A percentile compares a stretch with the other conserved stretches of the same genome.
These are phyloP conservation scores for Scedosporium boydii DNA, from an alignment of 2,329 filamentous ascomycete species.

Conservation along the genomic window DNA sequence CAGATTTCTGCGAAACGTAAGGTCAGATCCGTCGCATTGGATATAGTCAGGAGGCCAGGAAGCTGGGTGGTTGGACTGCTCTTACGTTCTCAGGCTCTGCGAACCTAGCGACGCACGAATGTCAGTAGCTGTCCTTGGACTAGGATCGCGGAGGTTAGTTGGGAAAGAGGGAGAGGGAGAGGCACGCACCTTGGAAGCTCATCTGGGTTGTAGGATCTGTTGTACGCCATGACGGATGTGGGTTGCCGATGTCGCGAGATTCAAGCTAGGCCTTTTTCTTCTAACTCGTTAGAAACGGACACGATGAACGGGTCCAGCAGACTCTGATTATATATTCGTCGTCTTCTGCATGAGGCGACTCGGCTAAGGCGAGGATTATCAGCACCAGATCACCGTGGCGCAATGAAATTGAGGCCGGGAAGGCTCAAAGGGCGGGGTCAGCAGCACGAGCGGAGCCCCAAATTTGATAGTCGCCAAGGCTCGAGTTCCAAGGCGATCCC, in stretches of 20 bases:
- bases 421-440: neutral
- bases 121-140: neutral
- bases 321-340: neutral
- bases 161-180: constrained; percentile 9
- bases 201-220: constrained; percentile 86
- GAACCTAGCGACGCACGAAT: constrained; percentile 27
- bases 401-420: neutral
- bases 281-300: neutral
- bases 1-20: neutral
- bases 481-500: neutral
- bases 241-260: constrained; percentile 81
- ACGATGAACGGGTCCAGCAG: neutral
- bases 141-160: constrained; percentile 1
- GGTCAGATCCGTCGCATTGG: neutral
- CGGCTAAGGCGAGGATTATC: neutral
- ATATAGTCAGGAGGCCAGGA: neutral
- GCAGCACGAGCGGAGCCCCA: neutral
- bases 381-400: neutral
- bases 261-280: constrained; percentile 74
- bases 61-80: neutral
- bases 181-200: constrained; percentile 77
- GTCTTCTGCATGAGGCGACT: neutral
- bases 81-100: constrained; percentile 39
- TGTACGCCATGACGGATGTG: constrained; percentile 69
- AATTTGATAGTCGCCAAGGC: neutral